These are phyloP conservation scores for Ascochyta viciae-villosae DNA, from an alignment of 2,329 filamentous ascomycete genomes.

Conservation along the genomic window DNA sequence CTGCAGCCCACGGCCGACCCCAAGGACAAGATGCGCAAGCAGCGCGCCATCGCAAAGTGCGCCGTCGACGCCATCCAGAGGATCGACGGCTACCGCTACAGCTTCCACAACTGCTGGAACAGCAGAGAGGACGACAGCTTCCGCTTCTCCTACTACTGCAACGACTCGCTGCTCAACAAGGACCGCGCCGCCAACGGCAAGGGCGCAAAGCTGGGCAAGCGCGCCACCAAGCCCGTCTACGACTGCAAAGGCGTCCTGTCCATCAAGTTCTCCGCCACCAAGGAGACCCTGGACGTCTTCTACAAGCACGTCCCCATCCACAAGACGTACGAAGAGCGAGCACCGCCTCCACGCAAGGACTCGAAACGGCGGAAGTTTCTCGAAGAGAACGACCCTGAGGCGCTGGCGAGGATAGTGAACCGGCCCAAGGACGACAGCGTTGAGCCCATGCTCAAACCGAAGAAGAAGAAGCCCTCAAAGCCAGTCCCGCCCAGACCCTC, in stretches of 20 bases:
- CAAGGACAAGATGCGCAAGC: constrained; percentile 53
- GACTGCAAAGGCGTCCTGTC: constrained; percentile 57
- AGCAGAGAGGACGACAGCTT: constrained; percentile 55
- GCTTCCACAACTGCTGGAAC: constrained; percentile 59
- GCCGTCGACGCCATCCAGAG: constrained; percentile 53
- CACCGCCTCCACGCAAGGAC: constrained; percentile 50
- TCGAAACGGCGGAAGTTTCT: constrained; percentile 48
- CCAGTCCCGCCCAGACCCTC: constrained; percentile 35
- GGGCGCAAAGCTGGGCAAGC: constrained; percentile 47
- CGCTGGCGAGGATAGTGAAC: constrained; percentile 34
- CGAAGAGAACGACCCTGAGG: constrained; percentile 46
- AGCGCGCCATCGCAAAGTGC: constrained; percentile 56
- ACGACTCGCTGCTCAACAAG: constrained; percentile 60
- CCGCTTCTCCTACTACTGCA: constrained; percentile 59
- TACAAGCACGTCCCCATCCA: constrained; percentile 57
- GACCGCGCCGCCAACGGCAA: constrained; percentile 57
- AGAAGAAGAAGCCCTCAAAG: constrained; percentile 35
- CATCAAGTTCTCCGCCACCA: constrained; percentile 56
- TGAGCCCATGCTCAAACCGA: constrained; percentile 28
- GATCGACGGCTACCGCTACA: constrained; percentile 57
- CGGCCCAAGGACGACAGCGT: constrained; percentile 26
- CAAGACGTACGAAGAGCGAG: constrained; percentile 55
- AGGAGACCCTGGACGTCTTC: constrained; percentile 53
- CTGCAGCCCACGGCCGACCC: constrained; percentile 45
- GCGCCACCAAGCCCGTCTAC: constrained; percentile 55